These are phyloP conservation scores for Blumeria hordei DNA, from an alignment of 2,329 filamentous ascomycete species.

Conservation along the genomic window DNA sequence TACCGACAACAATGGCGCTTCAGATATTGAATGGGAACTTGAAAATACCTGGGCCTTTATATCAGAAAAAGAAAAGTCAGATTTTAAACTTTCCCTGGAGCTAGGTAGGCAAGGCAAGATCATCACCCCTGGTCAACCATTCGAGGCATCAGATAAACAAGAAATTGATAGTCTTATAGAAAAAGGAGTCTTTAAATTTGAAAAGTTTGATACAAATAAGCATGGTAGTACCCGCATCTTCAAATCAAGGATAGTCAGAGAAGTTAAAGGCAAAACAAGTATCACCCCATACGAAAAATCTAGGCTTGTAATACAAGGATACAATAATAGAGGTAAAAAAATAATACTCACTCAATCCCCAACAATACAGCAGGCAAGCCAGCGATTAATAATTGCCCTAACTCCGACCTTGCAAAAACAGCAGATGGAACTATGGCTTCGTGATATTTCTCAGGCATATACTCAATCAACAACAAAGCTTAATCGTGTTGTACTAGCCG, in stretches of 20 bases:
- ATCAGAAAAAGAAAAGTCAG: neutral
- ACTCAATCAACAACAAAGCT: neutral
- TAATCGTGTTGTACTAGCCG: neutral
- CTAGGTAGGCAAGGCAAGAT: neutral
- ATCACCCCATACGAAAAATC: neutral
- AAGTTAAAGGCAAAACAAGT: neutral
- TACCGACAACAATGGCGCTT: neutral
- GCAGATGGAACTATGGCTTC: neutral
- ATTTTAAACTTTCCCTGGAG: neutral
- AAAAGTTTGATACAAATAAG: neutral
- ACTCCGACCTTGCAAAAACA: neutral
- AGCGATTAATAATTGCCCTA: conserved; percentile 1
- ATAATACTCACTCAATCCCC: conserved; percentile 2
- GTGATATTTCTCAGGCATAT: neutral
- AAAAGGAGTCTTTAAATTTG: neutral
- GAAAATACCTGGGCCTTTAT: neutral
- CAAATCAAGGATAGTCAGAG: neutral
- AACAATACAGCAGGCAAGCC: conserved; percentile 2
- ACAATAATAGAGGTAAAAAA: conserved; percentile 1
- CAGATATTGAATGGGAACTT: neutral
- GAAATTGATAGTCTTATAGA: neutral
- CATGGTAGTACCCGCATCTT: neutral
- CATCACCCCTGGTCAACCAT: neutral
- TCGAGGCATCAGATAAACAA: neutral
- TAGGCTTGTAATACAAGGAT: neutral